Evolutionary conservation across 345 rosid genomes (phyloP), one percentile per base, ranked within the genome.

Genomic region (Ailanthus altissimus): DNA sequence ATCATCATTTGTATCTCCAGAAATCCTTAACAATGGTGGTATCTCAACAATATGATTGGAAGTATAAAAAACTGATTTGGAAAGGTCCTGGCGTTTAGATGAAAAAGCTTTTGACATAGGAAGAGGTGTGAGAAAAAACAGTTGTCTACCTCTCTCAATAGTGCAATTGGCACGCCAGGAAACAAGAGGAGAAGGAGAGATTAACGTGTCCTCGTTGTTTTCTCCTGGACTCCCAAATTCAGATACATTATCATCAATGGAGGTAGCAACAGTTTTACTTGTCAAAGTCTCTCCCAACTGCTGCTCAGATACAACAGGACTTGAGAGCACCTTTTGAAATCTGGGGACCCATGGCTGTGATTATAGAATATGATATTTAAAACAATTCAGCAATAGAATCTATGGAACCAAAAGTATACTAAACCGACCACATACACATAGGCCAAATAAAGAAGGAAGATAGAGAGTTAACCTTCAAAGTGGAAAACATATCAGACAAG

Each of bases 141-240:
- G 85, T 72, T 91, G 99, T 72, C 93, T 86, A 32, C 90, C 87
- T 81, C 90, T 89, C 47, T 91, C 94, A 7, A 81, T 74, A 7
- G 87, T 83, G 62, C 90, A 79, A 72, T 84, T 88, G 72, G 86
- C 93, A 79, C 91, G 91, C 98, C 98, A 94, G 9, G 92, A 83
- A 25, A 96, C 98, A 6, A 94, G 89, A 6, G 99, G 98, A 70
- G 98, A 96, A 76, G 97, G 98, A 81, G 99, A 96, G 61, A 96
- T 85, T 77, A 96, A 73, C 2, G 90, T 80, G 71, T 85, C 86
- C 74, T 78, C 78, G 5, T 77, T 79, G 25, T 47, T 83, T 77
- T 86, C 82, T 49, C 88, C 93, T 47, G 95, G 97, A 85, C 97
- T 96, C 54, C 79, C 89, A 73, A 84, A 68, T 32, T 86, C 87